Base-by-base conservation (phyloP, 2,329 filamentous ascomycete genomes). In the Penicillium verrucosum region DNA sequence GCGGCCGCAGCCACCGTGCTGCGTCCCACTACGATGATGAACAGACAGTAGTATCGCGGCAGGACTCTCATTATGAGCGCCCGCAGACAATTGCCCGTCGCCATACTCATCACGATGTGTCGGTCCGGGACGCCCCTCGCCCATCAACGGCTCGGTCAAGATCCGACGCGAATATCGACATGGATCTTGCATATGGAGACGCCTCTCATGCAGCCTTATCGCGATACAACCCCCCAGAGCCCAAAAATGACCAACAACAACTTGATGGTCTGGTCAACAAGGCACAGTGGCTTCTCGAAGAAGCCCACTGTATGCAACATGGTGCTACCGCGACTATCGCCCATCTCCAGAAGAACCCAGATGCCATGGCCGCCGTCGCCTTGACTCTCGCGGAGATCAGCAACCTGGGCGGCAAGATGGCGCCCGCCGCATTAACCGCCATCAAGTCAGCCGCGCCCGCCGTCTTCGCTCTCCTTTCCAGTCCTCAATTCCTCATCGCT, bases 401-500 rank as follows among this genome's bases (percentile, higher is more conserved):
- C 59, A 88, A 87, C 25, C 75, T 97, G 4, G 82, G 91, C 1
- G 82, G 84, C 50, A 96, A 96, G 72, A 88, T 97, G 82, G 90
- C 89, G 0, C 94, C 94, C 0, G 84, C 86, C 1, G 89, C 93
- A 21, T 77, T 99, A 7, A 78, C 82, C 11, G 79, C 88, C 1
- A 77, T 97, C 68, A 95, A 96, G 75, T 82, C 85, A 38, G 87
- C 87, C 21, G 93, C 92, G 37, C 94, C 94, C 0, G 88, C 89
- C 8, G 87, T 96, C 21, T 93, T 96, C 65, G 89, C 88, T 0
- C 82, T 99, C 23, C 83, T 99, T 4, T 87, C 90, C 0, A 92
- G 89, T 55, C 94, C 94, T 0, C 91, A 99, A 69, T 99, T 99
- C 71, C 84, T 97, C 61, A 96, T 99, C 66, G 92, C 92, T 4